Base-by-base conservation (phyloP, 345 rosid genomes). In the Trapa incisa region DNA sequence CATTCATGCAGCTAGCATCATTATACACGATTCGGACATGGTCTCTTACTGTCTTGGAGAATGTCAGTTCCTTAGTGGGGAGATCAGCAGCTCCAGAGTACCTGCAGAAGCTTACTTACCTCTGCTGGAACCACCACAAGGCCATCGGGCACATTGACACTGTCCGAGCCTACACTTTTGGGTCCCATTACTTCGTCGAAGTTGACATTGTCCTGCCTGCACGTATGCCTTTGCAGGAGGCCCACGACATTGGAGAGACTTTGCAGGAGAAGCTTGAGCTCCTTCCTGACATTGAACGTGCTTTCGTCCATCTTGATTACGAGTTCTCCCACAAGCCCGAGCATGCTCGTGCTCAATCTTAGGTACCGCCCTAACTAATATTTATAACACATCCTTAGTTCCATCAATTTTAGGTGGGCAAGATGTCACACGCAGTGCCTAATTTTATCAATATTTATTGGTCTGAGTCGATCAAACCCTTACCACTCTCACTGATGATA, bases 41-140 rank as follows among this genome's bases (percentile, higher is more conserved):
- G 99, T 91, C 99, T 65, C 83, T 86, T 87, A 94, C 97, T 0
- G 97, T 94, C 35, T 67, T 94, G 75, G 99, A 94, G 76, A 94
- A 91, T 54, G 99, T 94, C 63, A 84, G 89, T 74, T 94, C 99
- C 65, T 83, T 94, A 0, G 96, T 91, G 1, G 97, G 97, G 65
- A 89, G 72, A 75, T 81, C 96, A 61, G 99, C 99, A 13, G 71
- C 91, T 32, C 99, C 99, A 2, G 96, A 94, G 57, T 94, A 79
- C 68, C 87, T 91, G 37, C 95, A 91, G 76, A 94, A 94, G 58
- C 87, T 94, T 33, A 94, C 99, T 1, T 94, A 91, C 77, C 91
- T 94, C 38, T 91, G 95, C 71, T 94, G 99, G 99, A 94, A 94
- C 77, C 97, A 94, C 72, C 99, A 91, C 80, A 82, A 79, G 80